phyloP scores from a whole-genome alignment of 2,329 filamentous ascomycete genomes.

The Podosphaera leucotricha region DNA sequence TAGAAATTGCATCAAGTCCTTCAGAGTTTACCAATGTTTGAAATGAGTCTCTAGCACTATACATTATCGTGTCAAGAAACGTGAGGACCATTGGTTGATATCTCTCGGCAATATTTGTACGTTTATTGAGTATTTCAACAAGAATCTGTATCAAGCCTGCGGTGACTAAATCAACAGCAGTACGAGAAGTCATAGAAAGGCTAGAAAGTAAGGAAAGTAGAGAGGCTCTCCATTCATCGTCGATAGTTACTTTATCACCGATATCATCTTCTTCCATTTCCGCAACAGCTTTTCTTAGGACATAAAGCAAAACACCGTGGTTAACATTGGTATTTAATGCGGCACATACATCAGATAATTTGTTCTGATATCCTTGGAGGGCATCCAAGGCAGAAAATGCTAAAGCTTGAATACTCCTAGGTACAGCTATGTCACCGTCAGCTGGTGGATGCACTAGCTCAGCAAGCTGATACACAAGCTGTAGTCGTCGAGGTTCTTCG shows the following conservation, averaged over 20 bases:
- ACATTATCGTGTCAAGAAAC: conserved; percentile 74
- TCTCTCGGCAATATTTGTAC: conserved; percentile 59
- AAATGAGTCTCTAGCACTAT: conserved; percentile 66
- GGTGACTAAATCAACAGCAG: conserved; percentile 63
- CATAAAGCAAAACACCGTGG: conserved; percentile 81
- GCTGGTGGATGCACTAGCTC: conserved; percentile 72
- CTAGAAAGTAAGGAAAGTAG: conserved; percentile 73
- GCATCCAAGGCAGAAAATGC: conserved; percentile 65
- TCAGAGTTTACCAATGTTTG: conserved; percentile 58
- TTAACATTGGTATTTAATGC: conserved; percentile 93
- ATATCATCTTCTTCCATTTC: conserved; percentile 45
- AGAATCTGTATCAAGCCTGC: conserved; percentile 78
- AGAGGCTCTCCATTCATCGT: conserved; percentile 75
- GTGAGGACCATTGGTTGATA: conserved; percentile 65
- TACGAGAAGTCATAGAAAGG: conserved; percentile 49
- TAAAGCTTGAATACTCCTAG: conserved; percentile 57
- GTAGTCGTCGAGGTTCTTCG: conserved; percentile 70
- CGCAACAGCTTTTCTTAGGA: conserved; percentile 72
- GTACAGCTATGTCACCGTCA: conserved; percentile 42
- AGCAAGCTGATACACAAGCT: conserved; percentile 77
- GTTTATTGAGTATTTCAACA: conserved; percentile 65
- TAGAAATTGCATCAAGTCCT: conserved; percentile 76
- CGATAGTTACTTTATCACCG: conserved; percentile 36
- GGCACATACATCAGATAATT: conserved; percentile 59
- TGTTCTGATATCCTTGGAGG: conserved; percentile 54